Base-by-base conservation (phyloP, 306 rosid species). In the Quercus ilex region DNA sequence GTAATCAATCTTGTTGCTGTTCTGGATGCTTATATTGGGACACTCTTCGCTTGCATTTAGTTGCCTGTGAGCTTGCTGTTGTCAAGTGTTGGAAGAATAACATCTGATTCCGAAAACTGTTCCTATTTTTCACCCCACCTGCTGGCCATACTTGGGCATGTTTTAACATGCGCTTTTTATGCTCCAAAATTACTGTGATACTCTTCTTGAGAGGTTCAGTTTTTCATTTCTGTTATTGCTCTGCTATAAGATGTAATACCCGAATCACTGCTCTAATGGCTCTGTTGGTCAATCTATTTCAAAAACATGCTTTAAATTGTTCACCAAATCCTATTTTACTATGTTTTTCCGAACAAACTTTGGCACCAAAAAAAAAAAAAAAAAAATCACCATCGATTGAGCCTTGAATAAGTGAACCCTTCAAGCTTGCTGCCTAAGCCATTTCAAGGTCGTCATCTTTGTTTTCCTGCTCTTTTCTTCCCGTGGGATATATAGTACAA, bases 11-110 rank as follows among this genome's bases (percentile, higher is more conserved):
- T 38, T 68, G 51, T 35, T 19, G 72, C 53, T 19, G 72, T 68
- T 68, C 52, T 33, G 72, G 72, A 68, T 68, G 72, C 72, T 35
- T 68, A 67, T 68, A 4, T 33, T 33, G 51, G 72, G n/a, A 38
- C 28, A 38, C 72, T 19, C 52, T 6, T 33, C 52, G 72, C 25
- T 68, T 19, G 52, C 72, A 43, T 67, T 67, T 33, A 67, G 31
- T 64, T 64, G 23, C 20, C 70, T 67, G 11, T 67, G 51, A 35
- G 72, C 25, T 67, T 67, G 43, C 52, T 21, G 11, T 67, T 67
- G 20, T 23, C 72, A n/a, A 35, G 25, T 11, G 23, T 68, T 19
- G 72, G 72, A 68, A 35, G 19, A 33, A 46, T 33, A 68, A 35
- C 53, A 35, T 68, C 72, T 68, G 51, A 19, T 68, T 68, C 72